A percentile compares a stretch with the other conserved stretches of the same genome.
These are phyloP conservation scores for Neophaeococcomyces aloes DNA, from an alignment of 2,329 filamentous ascomycete species.

Conservation along the genomic window DNA sequence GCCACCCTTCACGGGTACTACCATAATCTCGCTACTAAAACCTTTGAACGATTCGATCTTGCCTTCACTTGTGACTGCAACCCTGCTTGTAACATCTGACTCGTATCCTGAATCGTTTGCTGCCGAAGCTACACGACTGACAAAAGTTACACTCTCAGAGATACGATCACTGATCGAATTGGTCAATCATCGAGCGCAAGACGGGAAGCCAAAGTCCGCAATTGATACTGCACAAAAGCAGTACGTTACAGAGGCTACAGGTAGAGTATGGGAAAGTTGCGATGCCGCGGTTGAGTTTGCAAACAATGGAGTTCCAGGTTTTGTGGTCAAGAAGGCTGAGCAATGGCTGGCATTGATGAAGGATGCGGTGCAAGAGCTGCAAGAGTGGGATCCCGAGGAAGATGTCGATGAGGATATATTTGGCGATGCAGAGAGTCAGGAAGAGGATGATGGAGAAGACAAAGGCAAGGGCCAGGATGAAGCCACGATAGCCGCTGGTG, in stretches of 20 bases:
- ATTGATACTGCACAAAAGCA: conserved; percentile 31
- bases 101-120: conserved; percentile 55
- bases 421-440: conserved; percentile 13
- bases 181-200: conserved; percentile 38
- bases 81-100: conserved; percentile 52
- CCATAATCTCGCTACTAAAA: conserved; percentile 58
- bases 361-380: conserved; percentile 75
- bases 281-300: conserved; percentile 59
- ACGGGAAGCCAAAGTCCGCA: conserved; percentile 17
- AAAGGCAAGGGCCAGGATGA: conserved; percentile 17
- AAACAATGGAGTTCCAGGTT: conserved; percentile 55
- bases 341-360: conserved; percentile 64
- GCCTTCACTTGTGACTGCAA: conserved; percentile 61
- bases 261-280: conserved; percentile 73
- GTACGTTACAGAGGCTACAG: conserved; percentile 57
- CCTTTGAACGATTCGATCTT: conserved; percentile 65
- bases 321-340: conserved; percentile 61
- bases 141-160: conserved; percentile 52
- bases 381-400: conserved; percentile 73
- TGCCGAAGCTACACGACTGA: conserved; percentile 51
- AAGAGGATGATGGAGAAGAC: conserved; percentile 13
- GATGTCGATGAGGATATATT: conserved; percentile 36
- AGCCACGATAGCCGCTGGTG: conserved; percentile 28
- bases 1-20: conserved; percentile 72
- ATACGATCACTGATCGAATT: conserved; percentile 50